Conservation (phyloP, 331 rosid species). For the Prunus yedoensis region DNA sequence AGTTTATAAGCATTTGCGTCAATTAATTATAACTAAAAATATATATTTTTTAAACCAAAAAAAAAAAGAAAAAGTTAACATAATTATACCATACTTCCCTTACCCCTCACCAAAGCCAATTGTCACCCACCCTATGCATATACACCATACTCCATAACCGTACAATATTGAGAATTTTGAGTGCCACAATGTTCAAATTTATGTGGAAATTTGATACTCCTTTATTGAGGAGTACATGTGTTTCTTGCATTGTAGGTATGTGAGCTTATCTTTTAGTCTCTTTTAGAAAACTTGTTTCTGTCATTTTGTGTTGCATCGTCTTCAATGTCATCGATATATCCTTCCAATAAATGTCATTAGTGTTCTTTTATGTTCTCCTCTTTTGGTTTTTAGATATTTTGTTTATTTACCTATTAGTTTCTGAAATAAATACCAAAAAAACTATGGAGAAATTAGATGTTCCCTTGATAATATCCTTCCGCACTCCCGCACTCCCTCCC, state of each 20-base stretch:
- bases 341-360: neutral
- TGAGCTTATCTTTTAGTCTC: neutral
- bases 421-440: no score
- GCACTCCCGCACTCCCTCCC: neutral
- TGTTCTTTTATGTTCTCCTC: neutral
- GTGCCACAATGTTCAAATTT: neutral
- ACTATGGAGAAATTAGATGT: neutral
- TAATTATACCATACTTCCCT: no score
- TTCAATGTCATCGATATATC: neutral
- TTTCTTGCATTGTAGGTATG: neutral
- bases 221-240: neutral
- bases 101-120: no score
- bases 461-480: neutral
- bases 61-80: no score
- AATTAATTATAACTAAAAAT: no score
- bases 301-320: neutral
- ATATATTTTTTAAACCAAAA: no score
- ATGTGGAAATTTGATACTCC: neutral
- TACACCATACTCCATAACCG: neutral
- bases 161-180: neutral
- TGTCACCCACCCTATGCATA: no score
- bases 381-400: neutral
- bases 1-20: no score
- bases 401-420: no score
- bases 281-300: neutral